Evolutionary conservation across 108 stramenopile species (phyloP).

Genomic region (Cylindrotheca fusiformis): DNA sequence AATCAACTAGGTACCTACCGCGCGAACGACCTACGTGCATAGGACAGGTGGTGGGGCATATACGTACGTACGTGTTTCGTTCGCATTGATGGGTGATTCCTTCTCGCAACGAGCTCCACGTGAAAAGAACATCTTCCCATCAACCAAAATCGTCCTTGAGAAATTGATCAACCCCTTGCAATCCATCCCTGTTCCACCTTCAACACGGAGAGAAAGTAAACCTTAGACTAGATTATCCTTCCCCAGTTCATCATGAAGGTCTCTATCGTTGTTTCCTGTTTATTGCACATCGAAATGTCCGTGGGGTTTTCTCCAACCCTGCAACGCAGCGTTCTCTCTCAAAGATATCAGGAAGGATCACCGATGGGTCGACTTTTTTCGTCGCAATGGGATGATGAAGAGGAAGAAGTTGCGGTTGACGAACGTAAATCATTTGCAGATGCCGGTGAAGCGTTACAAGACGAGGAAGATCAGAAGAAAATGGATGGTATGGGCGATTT

Average conservation of each 20-base stretch:
- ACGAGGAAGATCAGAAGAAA: conserved; percentile 33
- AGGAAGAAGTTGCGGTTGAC: conserved; percentile 9
- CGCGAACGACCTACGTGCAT: too few species aligned
- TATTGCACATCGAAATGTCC: not conserved
- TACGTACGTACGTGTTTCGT: too few species aligned
- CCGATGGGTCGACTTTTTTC: conserved; percentile 17
- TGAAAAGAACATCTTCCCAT: too few species aligned
- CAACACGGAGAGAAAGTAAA: not conserved
- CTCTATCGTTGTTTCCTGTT: not conserved
- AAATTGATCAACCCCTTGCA: not conserved
- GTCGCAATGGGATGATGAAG: conserved; percentile 34
- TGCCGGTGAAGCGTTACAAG: conserved; percentile 26
- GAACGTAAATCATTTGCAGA: conserved; percentile 30
- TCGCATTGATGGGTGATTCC: too few species aligned
- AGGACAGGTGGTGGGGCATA: too few species aligned
- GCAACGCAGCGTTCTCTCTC: not conserved
- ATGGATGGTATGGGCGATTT: conserved; percentile 43
- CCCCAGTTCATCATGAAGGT: not conserved
- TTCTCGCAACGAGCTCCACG: too few species aligned
- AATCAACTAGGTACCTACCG: too few species aligned
- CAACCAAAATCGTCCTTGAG: too few species aligned
- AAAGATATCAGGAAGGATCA: not conserved
- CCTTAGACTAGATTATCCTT: not conserved
- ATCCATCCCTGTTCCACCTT: not conserved
- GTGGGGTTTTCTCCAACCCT: conserved; percentile 7